phyloP scores from a whole-genome alignment of 768 basidiomycete genomes.

The Tephrocybe sp. region DNA sequence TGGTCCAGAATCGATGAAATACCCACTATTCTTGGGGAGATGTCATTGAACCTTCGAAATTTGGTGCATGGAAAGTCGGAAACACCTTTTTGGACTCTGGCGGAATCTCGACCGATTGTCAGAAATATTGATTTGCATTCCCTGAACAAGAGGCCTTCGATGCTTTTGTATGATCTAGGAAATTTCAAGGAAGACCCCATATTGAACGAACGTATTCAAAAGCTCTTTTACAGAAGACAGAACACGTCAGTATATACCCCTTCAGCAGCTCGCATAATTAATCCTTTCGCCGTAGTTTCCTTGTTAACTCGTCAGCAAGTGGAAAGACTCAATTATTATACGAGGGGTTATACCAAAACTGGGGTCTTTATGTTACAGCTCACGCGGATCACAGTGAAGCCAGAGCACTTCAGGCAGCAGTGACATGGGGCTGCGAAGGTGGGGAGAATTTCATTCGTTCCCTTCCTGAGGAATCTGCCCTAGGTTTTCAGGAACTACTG shows the following conservation, averaged over 20 bases:
- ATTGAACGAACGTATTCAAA: neutral
- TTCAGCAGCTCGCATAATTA: neutral
- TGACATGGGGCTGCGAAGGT: too few species aligned
- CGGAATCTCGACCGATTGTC: neutral
- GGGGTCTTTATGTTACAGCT: neutral
- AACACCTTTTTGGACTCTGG: neutral
- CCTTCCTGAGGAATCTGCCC: neutral
- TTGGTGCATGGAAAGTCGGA: neutral
- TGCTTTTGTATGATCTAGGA: neutral
- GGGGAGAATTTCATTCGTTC: neutral
- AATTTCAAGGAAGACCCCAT: neutral
- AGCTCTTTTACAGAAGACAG: neutral
- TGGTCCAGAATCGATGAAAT: too few species aligned
- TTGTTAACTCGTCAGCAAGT: slow-evolving; percentile 7
- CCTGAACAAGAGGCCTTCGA: neutral
- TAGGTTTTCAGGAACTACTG: neutral
- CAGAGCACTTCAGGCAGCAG: neutral
- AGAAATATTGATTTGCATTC: neutral
- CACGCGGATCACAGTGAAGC: slow-evolving; percentile 2
- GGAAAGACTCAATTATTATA: slow-evolving; percentile 5
- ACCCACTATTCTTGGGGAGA: neutral
- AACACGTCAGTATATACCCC: neutral
- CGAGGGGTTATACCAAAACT: neutral
- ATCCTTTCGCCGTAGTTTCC: neutral
- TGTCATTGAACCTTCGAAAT: neutral